These are phyloP conservation scores for Trichoderma guizhouense DNA, from an alignment of 2,329 filamentous ascomycete species.

Conservation along the genomic window DNA sequence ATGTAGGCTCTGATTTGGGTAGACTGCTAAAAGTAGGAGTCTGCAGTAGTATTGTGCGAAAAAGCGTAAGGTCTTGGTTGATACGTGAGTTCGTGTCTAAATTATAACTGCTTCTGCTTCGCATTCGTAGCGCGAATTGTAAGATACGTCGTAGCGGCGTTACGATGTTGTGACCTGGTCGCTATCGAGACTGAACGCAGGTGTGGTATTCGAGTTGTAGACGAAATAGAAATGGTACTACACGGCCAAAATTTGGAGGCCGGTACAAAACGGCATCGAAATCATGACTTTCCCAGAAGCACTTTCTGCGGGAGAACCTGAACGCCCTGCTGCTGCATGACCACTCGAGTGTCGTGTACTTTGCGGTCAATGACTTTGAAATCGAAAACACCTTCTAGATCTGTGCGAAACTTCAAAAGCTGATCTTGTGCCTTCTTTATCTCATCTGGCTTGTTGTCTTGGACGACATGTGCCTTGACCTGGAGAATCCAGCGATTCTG, in stretches of 20 bases:
- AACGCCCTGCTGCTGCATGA: slow-evolving; percentile 36
- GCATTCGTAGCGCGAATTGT: neutral
- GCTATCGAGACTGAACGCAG: neutral
- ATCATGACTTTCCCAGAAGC: slow-evolving; percentile 32
- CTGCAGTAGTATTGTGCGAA: neutral
- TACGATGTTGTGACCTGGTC: neutral
- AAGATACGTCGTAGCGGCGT: neutral
- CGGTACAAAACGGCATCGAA: neutral
- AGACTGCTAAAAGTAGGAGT: neutral
- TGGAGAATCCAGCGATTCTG: slow-evolving; percentile 54
- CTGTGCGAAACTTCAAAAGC: slow-evolving; percentile 43
- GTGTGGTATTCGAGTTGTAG: neutral
- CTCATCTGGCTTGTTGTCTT: slow-evolving; percentile 57
- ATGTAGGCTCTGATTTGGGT: neutral
- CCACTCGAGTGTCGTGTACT: slow-evolving; percentile 50
- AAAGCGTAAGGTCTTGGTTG: neutral
- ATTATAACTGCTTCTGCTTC: neutral
- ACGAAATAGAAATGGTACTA: neutral
- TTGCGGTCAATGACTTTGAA: slow-evolving; percentile 52
- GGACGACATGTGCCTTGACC: slow-evolving; percentile 51
- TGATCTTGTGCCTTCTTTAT: slow-evolving; percentile 53
- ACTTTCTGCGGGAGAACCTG: slow-evolving; percentile 39
- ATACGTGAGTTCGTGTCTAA: neutral
- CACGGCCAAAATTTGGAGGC: neutral
- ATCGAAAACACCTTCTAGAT: slow-evolving; percentile 51